A percentile compares a stretch with the other conserved stretches of the same genome.
phyloP scores from a whole-genome alignment of 75 land plant species.

The Pinus tabuliformis region DNA sequence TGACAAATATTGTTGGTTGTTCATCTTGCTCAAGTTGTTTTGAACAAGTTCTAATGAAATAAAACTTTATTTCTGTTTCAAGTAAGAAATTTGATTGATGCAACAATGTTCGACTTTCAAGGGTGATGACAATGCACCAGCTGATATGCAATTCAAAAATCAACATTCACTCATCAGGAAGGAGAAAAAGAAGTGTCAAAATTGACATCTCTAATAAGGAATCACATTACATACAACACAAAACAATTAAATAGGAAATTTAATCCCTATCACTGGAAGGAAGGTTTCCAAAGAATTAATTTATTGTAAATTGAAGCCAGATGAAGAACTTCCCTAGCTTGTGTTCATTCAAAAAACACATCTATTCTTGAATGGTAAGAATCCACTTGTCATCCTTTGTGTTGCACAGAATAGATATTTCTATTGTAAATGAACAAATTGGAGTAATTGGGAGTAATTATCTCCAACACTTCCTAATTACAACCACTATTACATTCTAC shows the following conservation, averaged over 20 bases:
- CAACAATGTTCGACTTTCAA: conserved; percentile 4
- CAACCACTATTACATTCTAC: no score
- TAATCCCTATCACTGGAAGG: not conserved
- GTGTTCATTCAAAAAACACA: not conserved
- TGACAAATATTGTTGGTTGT: not conserved
- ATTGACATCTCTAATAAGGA: not conserved
- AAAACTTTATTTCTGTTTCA: not conserved
- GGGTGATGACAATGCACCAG: not conserved
- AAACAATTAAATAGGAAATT: not conserved
- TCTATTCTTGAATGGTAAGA: no score
- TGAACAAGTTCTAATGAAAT: not conserved
- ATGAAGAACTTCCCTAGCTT: not conserved
- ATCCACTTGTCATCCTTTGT: no score
- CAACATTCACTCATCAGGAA: not conserved
- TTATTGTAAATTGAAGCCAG: not conserved
- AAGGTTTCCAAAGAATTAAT: not conserved
- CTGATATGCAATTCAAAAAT: not conserved
- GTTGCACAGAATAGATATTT: no score
- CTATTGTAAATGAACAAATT: no score
- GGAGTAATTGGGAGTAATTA: no score
- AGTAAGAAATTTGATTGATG: not conserved
- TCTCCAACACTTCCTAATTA: no score
- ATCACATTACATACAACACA: not conserved
- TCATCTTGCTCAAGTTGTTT: not conserved
- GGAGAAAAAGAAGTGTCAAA: not conserved